Evolutionary conservation across 129 eudicot genomes (phyloP).

Genomic region (Smallanthus sonchifolius): DNA sequence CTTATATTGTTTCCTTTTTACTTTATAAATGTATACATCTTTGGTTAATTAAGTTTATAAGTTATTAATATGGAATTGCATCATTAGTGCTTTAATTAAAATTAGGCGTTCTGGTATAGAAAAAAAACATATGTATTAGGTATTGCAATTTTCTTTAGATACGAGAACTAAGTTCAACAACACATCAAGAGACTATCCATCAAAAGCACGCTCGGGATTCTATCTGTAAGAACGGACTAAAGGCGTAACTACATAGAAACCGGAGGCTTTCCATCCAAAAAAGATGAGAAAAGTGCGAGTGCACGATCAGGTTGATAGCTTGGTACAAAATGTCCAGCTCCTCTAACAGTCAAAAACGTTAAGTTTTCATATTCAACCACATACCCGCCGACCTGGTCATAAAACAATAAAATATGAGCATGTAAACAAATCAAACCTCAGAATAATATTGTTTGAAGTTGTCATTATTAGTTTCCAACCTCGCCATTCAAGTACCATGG

Average conservation of each 20-base stretch:
- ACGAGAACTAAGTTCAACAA: background rate
- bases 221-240: background rate
- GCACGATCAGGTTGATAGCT: constrained; percentile 58
- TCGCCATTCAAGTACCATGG: constrained; percentile 48
- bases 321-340: constrained; percentile 61
- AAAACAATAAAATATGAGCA: background rate
- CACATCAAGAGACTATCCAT: background rate
- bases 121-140: background rate
- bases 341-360: constrained; percentile 52
- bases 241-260: constrained; percentile 9
- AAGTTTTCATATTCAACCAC: constrained; percentile 46
- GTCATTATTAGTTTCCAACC: constrained; percentile 29
- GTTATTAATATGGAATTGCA: background rate
- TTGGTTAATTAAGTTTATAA: background rate
- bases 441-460: background rate
- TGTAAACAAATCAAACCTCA: background rate
- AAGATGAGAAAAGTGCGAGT: constrained; percentile 34
- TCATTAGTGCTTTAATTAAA: background rate
- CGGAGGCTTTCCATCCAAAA: constrained; percentile 46
- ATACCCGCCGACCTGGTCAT: constrained; percentile 50
- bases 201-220: background rate
- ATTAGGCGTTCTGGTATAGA: background rate
- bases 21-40: background rate
- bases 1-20: background rate
- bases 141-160: constrained; percentile 2